Evolutionary conservation across 768 basidiomycete genomes (phyloP).

Genomic region (Naganishia vishniacii): DNA sequence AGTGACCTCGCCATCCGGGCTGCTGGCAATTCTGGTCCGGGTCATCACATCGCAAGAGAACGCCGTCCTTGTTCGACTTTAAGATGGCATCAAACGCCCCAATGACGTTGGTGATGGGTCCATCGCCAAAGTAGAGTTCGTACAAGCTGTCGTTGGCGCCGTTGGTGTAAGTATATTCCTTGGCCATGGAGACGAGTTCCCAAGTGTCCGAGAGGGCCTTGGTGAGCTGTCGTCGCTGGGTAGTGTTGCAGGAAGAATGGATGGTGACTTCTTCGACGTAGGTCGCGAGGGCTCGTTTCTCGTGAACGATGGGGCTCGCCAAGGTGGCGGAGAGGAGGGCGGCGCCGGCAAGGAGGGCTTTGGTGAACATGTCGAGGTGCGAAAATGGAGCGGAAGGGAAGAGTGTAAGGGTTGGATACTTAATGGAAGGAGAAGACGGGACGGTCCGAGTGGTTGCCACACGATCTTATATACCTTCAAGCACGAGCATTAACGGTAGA

Average conservation of each 20-base stretch:
- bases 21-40: conserved; percentile 42
- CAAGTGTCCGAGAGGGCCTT: conserved; percentile 37
- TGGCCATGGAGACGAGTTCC: conserved; percentile 34
- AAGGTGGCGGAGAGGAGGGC: conserved; percentile 27
- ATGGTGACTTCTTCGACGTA: conserved; percentile 33
- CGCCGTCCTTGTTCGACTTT: conserved; percentile 41
- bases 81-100: conserved; percentile 40
- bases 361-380: conserved; percentile 28
- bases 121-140: conserved; percentile 43
- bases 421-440: too few species aligned
- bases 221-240: conserved; percentile 36
- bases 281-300: conserved; percentile 30
- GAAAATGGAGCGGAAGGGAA: neutral
- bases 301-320: conserved; percentile 30
- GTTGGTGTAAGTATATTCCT: conserved; percentile 34
- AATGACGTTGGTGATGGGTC: conserved; percentile 31
- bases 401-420: too few species aligned
- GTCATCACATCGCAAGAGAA: conserved; percentile 45
- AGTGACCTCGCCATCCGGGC: conserved; percentile 46
- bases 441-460: too few species aligned
- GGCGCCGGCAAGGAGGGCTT: conserved; percentile 14
- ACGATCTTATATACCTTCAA: too few species aligned
- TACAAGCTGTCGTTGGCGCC: conserved; percentile 41
- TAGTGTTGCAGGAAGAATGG: conserved; percentile 40
- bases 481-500: too few species aligned